A percentile compares a stretch with the other conserved stretches of the same genome.
Evolutionary conservation across 768 basidiomycete species (phyloP).

Genomic region (Lactarius trivialis): DNA sequence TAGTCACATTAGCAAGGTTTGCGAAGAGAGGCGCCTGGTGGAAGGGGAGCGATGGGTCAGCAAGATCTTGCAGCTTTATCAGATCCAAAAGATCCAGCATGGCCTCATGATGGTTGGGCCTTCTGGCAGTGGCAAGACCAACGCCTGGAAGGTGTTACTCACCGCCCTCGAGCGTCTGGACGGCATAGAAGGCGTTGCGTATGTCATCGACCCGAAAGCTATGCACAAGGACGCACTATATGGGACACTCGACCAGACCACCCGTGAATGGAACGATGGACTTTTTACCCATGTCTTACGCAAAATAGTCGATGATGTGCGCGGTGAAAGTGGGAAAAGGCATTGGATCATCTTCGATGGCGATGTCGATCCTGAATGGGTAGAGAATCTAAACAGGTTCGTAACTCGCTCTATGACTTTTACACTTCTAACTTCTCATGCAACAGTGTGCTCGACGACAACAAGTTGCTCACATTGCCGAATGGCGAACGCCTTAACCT

Average conservation of each 20-base stretch:
- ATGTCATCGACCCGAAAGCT: constrained; percentile 98
- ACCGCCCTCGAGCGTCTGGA: constrained; percentile 87
- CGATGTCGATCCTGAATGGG: constrained; percentile 99
- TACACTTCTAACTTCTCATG: neutral
- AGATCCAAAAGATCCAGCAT: constrained; percentile 99
- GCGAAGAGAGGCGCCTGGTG: constrained; percentile 78
- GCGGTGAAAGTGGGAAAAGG: constrained; percentile 91
- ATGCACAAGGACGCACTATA: constrained; percentile 98
- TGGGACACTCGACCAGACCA: constrained; percentile 93
- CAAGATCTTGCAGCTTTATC: constrained; percentile 96
- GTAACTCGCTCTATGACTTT: constrained; percentile 19
- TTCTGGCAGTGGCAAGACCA: constrained; percentile 93
- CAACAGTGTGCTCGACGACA: constrained; percentile 91
- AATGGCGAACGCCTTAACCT: constrained; percentile 98
- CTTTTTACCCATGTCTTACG: constrained; percentile 96
- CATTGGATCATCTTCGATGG: constrained; percentile 99
- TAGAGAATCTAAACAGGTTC: constrained; percentile 97
- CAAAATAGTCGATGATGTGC: constrained; percentile 97
- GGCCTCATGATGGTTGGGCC: constrained; percentile 99
- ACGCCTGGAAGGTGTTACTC: constrained; percentile 93
- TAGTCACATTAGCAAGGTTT: constrained; percentile 82
- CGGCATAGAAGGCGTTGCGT: constrained; percentile 85
- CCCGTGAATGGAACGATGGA: constrained; percentile 98
- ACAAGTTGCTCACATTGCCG: constrained; percentile 92
- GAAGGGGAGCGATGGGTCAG: constrained; percentile 85